Base-by-base conservation (phyloP, 2,329 filamentous ascomycete genomes). In the Immersiporthe knoxdaviesiana region DNA sequence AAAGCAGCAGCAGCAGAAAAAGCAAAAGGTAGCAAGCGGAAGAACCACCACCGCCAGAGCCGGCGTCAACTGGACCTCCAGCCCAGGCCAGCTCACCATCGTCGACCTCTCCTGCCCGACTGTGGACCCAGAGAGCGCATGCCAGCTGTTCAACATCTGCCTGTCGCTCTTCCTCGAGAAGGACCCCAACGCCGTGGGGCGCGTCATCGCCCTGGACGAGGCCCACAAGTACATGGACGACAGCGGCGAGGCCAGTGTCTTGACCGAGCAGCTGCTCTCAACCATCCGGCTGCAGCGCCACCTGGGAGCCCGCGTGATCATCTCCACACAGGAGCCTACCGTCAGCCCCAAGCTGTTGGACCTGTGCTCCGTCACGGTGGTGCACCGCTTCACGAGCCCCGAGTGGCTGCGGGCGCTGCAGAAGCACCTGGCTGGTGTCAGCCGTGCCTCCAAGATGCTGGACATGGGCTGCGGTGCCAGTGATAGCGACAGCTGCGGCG, bases 281-380 rank as follows among this genome's bases (percentile, higher is more conserved):
- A 85, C 87, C 0, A 90, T 95, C 72, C 86, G 92, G 0, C 82
- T 90, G 24, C 91, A 95, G 77, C 88, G 91, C 0, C 92, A 95
- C 75, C 78, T 89, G 0, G 91, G 85, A 0, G 83, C 86, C 0
- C 85, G 92, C 0, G 82, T 94, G 5, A 76, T 95, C 56, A 89
- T 95, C 41, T 89, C 91, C 0, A 95, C 92, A 0, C 91, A 96
- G 75, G 92, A 95, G 74, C 92, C 92, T 0, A 92, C 90, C 0
- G 84, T 94, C 4, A 90, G 89, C 0, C 87, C 88, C 0, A 83
- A 84, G 21, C 83, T 96, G 0, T 83, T 95, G 0, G 91, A 93
- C 66, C 81, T 95, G 0, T 93, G 90, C 76, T 89, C 87, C 0
- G 80, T 92, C n/a, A 91, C 88, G 0, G 83, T 94, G 21, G 88